Percentiles rank a stretch among this genome's conserved stretches.
Conservation (phyloP, 257 asterid species). For the Mentha longifolia region DNA sequence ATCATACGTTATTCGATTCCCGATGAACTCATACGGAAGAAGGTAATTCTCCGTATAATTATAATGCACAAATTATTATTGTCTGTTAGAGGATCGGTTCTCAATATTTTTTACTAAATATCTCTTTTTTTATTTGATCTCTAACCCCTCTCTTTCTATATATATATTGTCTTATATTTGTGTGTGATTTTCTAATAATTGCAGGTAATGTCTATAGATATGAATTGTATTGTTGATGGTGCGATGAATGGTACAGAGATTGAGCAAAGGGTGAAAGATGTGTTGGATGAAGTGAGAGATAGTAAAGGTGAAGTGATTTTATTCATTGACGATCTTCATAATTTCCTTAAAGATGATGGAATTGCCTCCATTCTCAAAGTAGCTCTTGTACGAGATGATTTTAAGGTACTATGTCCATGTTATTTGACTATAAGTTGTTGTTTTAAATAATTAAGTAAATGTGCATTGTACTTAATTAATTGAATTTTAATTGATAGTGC, state of each 20-base stretch:
- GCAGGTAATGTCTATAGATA: neutral
- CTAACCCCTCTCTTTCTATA: too few species aligned
- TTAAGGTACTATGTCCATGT: neutral
- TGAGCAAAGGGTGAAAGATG: neutral
- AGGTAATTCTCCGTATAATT: neutral
- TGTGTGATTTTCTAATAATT: too few species aligned
- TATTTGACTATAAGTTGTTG: too few species aligned
- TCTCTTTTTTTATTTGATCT: too few species aligned
- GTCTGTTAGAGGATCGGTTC: too few species aligned
- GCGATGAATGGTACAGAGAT: neutral
- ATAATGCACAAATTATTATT: too few species aligned
- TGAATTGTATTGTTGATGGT: neutral
- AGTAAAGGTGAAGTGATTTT: neutral
- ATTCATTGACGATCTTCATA: neutral
- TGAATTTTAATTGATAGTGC: neutral
- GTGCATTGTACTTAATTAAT: too few species aligned
- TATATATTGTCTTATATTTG: too few species aligned
- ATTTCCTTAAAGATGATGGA: neutral
- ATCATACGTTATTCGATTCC: neutral
- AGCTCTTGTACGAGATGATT: neutral
- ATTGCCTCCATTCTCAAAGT: neutral
- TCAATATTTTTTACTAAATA: too few species aligned
- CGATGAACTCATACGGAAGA: neutral
- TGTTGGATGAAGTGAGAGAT: neutral
- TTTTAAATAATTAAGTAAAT: too few species aligned